Evolutionary conservation across 1,284 basidiomycete species (phyloP), one percentile per base, ranked within the genome.

Genomic region (Apiotrichum sp.): DNA sequence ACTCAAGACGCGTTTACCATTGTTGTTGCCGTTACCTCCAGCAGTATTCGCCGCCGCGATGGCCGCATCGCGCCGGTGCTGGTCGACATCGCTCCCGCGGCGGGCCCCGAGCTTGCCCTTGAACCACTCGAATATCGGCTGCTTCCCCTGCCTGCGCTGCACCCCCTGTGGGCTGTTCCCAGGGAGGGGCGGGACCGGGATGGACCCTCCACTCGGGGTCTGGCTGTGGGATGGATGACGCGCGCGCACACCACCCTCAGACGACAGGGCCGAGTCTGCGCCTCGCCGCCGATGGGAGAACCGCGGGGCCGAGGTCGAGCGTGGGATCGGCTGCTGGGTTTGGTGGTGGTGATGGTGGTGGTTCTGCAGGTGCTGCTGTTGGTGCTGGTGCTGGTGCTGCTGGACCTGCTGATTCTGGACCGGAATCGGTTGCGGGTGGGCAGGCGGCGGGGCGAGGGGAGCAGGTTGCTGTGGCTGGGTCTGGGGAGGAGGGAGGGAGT

Each of bases 91-190:
- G 59, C 67, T 55, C 61, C 44, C 45, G 31, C 71, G 63, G 0
- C 65, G 62, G 6, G 61, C 63, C 8, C 67, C 70, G 14, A 93
- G 79, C 74, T 93, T 93, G 63, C 89, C 84, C 63, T 90, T 86
- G 63, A 93, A 85, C 90, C 90, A 93, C 65, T 89, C 88, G 67
- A 93, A 86, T 64, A 93, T 86, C 3, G 90, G 90, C 22, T 22
- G 22, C 72, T 91, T 89, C 41, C 57, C 63, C 35, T 53, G 52
- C 6, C 40, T 22, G 13, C 49, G 39, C 16, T 33, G 31, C 10
- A 22, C 35, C 7, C 47, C 35, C 36, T 38, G 36, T 38, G 47
- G 7, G 8, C 33, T 22, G 45, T 5, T 33, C 11, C 14, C 31
- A n/a, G 14, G 22, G 22, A 9, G 8, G 11, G 35, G 34, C n/a